Conservation (phyloP, 1,284 basidiomycete genomes). For the Inonotus hispidus region DNA sequence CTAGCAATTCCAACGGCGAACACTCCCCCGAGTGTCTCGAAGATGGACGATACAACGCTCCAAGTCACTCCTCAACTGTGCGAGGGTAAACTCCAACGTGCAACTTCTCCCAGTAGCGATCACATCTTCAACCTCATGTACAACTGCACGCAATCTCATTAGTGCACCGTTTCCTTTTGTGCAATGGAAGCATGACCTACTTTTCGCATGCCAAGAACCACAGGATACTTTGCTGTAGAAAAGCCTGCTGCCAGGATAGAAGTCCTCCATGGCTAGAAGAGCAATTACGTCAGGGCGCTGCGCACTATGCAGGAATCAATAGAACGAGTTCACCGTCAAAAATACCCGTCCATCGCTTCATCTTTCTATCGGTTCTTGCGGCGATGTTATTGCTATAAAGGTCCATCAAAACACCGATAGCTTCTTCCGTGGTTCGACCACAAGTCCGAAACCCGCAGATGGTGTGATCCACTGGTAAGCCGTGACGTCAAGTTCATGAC, state of each 20-base stretch:
- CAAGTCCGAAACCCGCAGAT: not conserved
- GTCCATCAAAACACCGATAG: not conserved
- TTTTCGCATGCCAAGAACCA: not conserved
- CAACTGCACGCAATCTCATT: not conserved
- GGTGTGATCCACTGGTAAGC: not conserved
- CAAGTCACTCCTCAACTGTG: not conserved
- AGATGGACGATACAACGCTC: not conserved
- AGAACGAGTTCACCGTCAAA: not conserved
- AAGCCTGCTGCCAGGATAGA: not conserved
- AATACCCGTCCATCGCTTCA: not conserved
- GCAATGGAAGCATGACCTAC: not conserved
- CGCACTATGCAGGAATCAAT: not conserved
- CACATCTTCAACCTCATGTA: not conserved
- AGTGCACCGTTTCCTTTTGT: not conserved
- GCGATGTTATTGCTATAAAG: not conserved
- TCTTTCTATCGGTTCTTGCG: not conserved
- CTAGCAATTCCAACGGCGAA: not conserved
- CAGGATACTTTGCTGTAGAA: not conserved
- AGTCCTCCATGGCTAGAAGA: not conserved
- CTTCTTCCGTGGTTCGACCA: not conserved
- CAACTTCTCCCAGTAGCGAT: not conserved
- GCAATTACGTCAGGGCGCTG: not conserved
- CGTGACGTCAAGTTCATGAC: not conserved
- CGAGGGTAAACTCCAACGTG: not conserved
- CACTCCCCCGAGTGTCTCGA: not conserved